Conservation (phyloP, 2,329 filamentous ascomycete species). For the Fusarium hainanense region DNA sequence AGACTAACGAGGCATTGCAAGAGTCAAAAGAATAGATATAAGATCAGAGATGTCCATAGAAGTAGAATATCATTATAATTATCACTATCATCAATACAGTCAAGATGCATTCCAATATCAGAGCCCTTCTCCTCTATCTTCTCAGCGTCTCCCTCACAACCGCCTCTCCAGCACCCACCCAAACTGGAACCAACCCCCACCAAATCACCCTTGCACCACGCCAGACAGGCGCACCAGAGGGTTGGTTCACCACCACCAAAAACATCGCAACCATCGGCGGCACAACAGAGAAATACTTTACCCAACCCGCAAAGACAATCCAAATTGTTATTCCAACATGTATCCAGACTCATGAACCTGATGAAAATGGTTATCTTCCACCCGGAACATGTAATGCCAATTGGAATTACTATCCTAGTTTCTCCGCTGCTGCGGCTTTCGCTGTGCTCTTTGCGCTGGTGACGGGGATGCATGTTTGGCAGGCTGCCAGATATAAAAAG, state of each 20-base stretch:
- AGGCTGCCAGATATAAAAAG: constrained; percentile 39
- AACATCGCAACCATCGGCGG: constrained; percentile 38
- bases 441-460: constrained; percentile 44
- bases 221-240: constrained; percentile 12
- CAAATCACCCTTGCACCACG: constrained; percentile 21
- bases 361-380: constrained; percentile 50
- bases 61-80: background rate
- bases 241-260: constrained; percentile 47
- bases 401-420: constrained; percentile 51
- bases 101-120: constrained; percentile 29
- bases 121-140: constrained; percentile 30
- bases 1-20: constrained; percentile 22
- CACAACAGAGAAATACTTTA: constrained; percentile 33
- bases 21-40: constrained; percentile 7
- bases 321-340: constrained; percentile 51
- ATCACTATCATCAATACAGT: background rate
- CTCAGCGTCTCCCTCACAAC: constrained; percentile 7
- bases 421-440: constrained; percentile 47
- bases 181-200: background rate
- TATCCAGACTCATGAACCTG: constrained; percentile 49
- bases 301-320: constrained; percentile 48
- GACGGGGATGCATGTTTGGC: constrained; percentile 32
- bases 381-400: constrained; percentile 48
- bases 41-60: background rate
- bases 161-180: constrained; percentile 20